Evolutionary conservation across 805 yeast species (phyloP), one percentile per base, ranked within the genome.

Genomic region (Ascoidea rubescens): DNA sequence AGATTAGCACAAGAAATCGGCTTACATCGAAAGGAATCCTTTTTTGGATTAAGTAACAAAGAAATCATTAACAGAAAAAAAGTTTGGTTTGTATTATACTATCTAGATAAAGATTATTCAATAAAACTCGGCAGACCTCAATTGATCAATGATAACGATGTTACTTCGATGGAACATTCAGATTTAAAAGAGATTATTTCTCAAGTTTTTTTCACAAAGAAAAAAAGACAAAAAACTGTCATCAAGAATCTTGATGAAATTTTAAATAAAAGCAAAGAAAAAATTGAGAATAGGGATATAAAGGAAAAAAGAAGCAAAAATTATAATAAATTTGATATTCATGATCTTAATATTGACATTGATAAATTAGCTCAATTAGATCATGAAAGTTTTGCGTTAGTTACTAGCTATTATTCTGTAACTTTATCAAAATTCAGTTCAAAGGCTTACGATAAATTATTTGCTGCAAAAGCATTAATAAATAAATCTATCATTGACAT

Each of bases 1-100:
- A 66, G 81, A 55, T 73, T 71, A 55, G 82, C 83, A 0, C 75
- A 72, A 48, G 80, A 77, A 45, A 58, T 79, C 59, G 86, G 86
- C 0, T 64, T 83, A 5, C 78, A 81, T 56, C 64, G 79, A 50
- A 63, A 62, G 4, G 82, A 77, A 48, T 58, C 72, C 2, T 69
- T 70, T 50, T 57, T 62, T 5, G 67, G 71, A 1, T 54, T 76
- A 17, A 46, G 67, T 0, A 56, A 58, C 0, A 63, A 59, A 4
- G 80, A 78, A 47, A 62, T 64, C 1, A 56, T 61, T 2, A 59
- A 61, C 4, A 67, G 78, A 28, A 61, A 74, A 21, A 55, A 63
- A 7, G 52, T 80, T 28, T 80, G 81, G 78, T 72, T 77, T 71
- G 55, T 65, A 14, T 70, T 79, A 48, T 76, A 70, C 56, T 54